A percentile compares a stretch with the other conserved stretches of the same genome.
Evolutionary conservation across 768 basidiomycete genomes (phyloP).

Genomic region (Hericium rajendrae): DNA sequence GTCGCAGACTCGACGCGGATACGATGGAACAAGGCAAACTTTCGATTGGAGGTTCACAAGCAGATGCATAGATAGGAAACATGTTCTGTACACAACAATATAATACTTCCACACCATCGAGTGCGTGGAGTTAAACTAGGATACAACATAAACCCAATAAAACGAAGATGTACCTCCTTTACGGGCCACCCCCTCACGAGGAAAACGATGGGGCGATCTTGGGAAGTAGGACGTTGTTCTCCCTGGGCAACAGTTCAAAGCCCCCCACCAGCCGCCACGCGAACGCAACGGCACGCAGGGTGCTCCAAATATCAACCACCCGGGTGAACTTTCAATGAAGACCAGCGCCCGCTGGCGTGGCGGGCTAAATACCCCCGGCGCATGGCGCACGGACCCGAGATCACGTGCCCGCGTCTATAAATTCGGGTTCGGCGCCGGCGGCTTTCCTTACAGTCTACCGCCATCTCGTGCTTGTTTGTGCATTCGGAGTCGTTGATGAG

Average conservation of each 20-base stretch:
- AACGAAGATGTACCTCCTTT: slow-evolving; percentile 23
- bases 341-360: neutral
- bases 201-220: slow-evolving; percentile 49
- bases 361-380: neutral
- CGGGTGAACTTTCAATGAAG: slow-evolving; percentile 66
- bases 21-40: no score
- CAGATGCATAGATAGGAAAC: no score
- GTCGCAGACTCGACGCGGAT: no score
- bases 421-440: slow-evolving; percentile 16
- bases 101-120: neutral
- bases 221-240: slow-evolving; percentile 49
- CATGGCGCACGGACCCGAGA: slow-evolving; percentile 46
- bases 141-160: neutral
- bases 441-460: slow-evolving; percentile 30
- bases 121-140: neutral
- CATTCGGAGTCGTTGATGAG: slow-evolving; percentile 11
- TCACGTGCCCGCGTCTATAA: slow-evolving; percentile 17
- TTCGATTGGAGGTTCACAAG: no score
- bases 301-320: slow-evolving; percentile 63
- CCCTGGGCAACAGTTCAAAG: slow-evolving; percentile 55
- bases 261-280: slow-evolving; percentile 24
- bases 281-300: slow-evolving; percentile 19
- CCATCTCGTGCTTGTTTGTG: slow-evolving; percentile 16
- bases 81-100: neutral
- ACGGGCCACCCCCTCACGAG: slow-evolving; percentile 55